Base-by-base conservation (phyloP, 176 grass and related monocot species). In the Bothriochloa decipiens region DNA sequence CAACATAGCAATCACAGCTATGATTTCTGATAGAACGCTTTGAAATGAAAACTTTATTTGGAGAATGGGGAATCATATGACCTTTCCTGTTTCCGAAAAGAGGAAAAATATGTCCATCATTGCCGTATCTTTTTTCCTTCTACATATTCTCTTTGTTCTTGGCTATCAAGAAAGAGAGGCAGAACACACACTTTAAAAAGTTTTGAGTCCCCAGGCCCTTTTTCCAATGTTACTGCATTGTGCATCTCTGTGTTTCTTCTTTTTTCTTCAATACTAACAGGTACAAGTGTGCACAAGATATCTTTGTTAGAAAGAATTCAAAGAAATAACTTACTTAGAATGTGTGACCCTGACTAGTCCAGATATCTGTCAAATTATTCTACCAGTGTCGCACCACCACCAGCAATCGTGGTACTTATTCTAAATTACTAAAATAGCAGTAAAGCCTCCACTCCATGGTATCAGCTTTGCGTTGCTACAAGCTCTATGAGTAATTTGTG, bases 221-320 rank as follows among this genome's bases (percentile, higher is more conserved):
- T 58, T 57, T 58, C 53, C 20, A n/a, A n/a, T 58, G 53, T n/a
- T 58, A 58, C 17, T 58, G 20, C 53, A 58, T 58, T 58, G 6
- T 58, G 53, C 20, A 58, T 58, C 20, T 22, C 18, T n/a, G 52
- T 7, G 22, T 55, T 55, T 55, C 52, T 55, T 58, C 18, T 58
- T 58, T 53, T n/a, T 20, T 18, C 20, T 58, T 58, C 53, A n/a
- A 58, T n/a, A 58, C 18, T 58, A 58, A 58, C 53, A 58, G 53
- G 20, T 58, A 58, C 53, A 58, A 58, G 20, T 58, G 53, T 55
- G 52, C 17, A 8, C 52, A 58, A 58, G 18, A 0, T 55, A 14
- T 55, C 53, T n/a, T 58, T 55, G 52, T 55, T 58, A 58, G 53
- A 58, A n/a, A n/a, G n/a, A n/a, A n/a, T n/a, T n/a, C n/a, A n/a